phyloP scores from a whole-genome alignment of 176 grass and related monocot species.

The Alloteropsis semialata region DNA sequence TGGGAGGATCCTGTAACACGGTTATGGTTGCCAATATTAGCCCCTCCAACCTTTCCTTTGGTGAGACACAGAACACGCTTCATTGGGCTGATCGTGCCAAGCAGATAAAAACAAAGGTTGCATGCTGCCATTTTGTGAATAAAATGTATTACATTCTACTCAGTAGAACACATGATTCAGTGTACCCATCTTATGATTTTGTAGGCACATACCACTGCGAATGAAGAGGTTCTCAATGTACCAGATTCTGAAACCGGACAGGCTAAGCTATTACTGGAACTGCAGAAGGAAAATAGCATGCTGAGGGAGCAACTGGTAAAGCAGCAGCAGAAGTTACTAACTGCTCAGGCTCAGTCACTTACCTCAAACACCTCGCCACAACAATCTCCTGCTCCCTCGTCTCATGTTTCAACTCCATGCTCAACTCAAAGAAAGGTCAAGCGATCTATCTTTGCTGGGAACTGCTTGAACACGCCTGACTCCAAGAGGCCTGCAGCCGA shows the following conservation, averaged over 20 bases:
- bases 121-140: slow-evolving; percentile 2
- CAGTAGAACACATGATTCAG: slow-evolving; percentile 7
- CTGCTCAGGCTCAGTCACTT: slow-evolving; percentile 65
- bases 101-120: slow-evolving; percentile 94
- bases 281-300: slow-evolving; percentile 87
- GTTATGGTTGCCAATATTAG: slow-evolving; percentile 98
- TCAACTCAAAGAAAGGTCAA: slow-evolving; percentile 65
- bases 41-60: slow-evolving; percentile 65
- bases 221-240: slow-evolving; percentile 56
- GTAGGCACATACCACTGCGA: slow-evolving; percentile 39
- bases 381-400: slow-evolving; percentile 32
- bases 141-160: slow-evolving; percentile 1
- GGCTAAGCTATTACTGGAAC: slow-evolving; percentile 72
- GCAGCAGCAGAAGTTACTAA: slow-evolving; percentile 78
- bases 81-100: slow-evolving; percentile 99
- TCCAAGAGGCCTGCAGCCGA: slow-evolving; percentile 43
- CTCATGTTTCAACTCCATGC: slow-evolving; percentile 46
- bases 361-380: slow-evolving; percentile 43
- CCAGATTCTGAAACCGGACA: slow-evolving; percentile 69
- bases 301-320: slow-evolving; percentile 77
- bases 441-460: slow-evolving; percentile 57
- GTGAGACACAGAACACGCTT: slow-evolving; percentile 96
- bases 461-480: slow-evolving; percentile 71
- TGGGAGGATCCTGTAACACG: slow-evolving; percentile 86
- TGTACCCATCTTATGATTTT: slow-evolving; percentile 28